These are phyloP conservation scores for Phyllosticta paracitricarpa DNA, from an alignment of 2,329 filamentous ascomycete species.

Conservation along the genomic window DNA sequence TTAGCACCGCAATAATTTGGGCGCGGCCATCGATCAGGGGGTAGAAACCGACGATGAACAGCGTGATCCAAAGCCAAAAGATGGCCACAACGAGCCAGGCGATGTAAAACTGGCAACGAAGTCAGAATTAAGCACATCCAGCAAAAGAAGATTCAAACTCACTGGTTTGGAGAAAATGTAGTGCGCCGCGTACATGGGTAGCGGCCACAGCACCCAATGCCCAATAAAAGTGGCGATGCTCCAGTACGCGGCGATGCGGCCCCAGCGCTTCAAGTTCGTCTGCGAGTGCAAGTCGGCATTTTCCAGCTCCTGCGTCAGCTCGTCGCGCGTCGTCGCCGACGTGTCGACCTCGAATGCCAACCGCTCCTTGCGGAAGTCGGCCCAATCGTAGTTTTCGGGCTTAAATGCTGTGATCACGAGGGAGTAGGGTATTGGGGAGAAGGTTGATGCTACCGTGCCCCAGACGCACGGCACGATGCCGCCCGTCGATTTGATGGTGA, in stretches of 20 bases:
- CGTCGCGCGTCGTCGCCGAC: not conserved
- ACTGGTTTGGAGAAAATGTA: conserved; percentile 39
- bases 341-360: conserved; percentile 25
- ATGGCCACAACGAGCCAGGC: conserved; percentile 44
- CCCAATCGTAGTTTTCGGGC: conserved; percentile 35
- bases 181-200: conserved; percentile 45
- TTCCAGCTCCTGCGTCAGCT: conserved; percentile 16
- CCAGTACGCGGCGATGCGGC: conserved; percentile 37
- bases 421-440: conserved; percentile 36
- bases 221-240: conserved; percentile 41
- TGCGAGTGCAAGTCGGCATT: conserved; percentile 18
- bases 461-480: conserved; percentile 43
- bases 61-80: conserved; percentile 44
- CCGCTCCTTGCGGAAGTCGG: conserved; percentile 20
- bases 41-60: conserved; percentile 41
- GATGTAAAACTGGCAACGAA: conserved; percentile 31
- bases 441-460: conserved; percentile 41
- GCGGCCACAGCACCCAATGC: conserved; percentile 45
- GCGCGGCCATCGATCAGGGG: conserved; percentile 39
- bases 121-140: conserved; percentile 4
- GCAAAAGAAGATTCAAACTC: conserved; percentile 1
- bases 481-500: conserved; percentile 41
- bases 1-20: conserved; percentile 20
- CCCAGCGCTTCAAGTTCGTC: conserved; percentile 37
- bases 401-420: conserved; percentile 37